Conservation (phyloP, 257 asterid genomes). For the Datura wrightii region DNA sequence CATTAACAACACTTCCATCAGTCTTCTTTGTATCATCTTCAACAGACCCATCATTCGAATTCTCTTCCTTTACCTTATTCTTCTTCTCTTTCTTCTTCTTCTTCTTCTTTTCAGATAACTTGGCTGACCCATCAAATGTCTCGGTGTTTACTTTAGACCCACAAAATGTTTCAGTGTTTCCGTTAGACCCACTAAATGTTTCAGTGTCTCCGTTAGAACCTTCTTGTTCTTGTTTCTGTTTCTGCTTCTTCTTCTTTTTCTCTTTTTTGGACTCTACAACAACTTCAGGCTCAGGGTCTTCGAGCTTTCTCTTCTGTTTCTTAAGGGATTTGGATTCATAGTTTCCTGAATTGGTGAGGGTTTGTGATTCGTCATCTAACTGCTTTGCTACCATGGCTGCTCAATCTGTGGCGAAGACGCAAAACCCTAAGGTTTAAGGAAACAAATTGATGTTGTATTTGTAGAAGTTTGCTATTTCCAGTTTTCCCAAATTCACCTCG, state of each 20-base stretch:
- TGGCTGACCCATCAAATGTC: background rate
- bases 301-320: constrained; percentile 72
- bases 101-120: background rate
- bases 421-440: constrained; percentile 33
- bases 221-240: constrained; percentile 29
- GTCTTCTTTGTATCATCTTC: constrained; percentile 28
- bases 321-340: constrained; percentile 52
- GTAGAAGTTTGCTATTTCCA: background rate
- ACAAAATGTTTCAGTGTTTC: background rate
- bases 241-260: constrained; percentile 42
- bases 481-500: background rate
- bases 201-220: constrained; percentile 2
- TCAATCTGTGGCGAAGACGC: background rate
- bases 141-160: constrained; percentile 41
- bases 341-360: constrained; percentile 42
- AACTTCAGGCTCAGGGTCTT: constrained; percentile 36
- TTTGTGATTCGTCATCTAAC: constrained; percentile 33
- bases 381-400: constrained; percentile 34
- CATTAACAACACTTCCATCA: constrained; percentile 32
- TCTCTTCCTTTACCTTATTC: constrained; percentile 31
- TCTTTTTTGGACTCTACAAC: constrained; percentile 48
- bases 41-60: background rate
- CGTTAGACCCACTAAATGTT: constrained; percentile 28
- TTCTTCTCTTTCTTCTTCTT: constrained; percentile 41
- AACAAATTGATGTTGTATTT: background rate